These are phyloP conservation scores for Fusarium liriodendri DNA, from an alignment of 2,329 filamentous ascomycete genomes.

Conservation along the genomic window DNA sequence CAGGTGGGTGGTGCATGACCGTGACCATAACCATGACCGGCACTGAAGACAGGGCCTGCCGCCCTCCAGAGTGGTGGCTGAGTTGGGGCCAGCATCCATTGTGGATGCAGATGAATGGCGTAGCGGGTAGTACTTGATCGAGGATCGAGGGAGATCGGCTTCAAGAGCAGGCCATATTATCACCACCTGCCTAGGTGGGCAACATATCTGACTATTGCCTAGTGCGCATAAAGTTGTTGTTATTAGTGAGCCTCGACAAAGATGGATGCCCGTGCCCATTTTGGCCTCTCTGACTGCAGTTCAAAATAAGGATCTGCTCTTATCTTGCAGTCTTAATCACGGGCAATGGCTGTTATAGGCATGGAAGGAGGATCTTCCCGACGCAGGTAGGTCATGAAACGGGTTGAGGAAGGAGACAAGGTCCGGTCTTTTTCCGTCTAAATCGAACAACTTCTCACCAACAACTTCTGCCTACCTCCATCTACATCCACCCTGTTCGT, in stretches of 20 bases:
- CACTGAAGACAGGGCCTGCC: neutral
- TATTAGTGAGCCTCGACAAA: conserved; percentile 3
- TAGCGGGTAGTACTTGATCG: conserved; percentile 4
- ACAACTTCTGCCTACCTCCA: neutral
- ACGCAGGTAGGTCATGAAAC: neutral
- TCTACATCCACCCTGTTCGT: neutral
- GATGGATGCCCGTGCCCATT: neutral
- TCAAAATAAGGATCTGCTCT: conserved; percentile 8
- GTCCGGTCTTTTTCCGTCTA: neutral
- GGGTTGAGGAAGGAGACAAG: neutral
- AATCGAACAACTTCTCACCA: neutral
- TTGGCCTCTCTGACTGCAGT: neutral
- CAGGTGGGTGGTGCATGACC: conserved; percentile 1
- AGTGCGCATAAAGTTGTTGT: conserved; percentile 1
- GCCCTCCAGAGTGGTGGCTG: neutral
- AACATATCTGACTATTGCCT: conserved; percentile 18
- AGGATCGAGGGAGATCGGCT: neutral
- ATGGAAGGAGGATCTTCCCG: neutral
- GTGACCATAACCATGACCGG: neutral
- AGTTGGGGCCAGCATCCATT: neutral
- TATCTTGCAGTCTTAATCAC: conserved; percentile 1
- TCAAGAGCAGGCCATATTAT: neutral
- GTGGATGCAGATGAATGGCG: neutral
- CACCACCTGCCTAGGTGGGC: conserved; percentile 14
- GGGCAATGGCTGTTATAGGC: conserved; percentile 1